Evolutionary conservation across 805 yeast genomes (phyloP), one percentile per base, ranked within the genome.

Genomic region (Candida adriatica): DNA sequence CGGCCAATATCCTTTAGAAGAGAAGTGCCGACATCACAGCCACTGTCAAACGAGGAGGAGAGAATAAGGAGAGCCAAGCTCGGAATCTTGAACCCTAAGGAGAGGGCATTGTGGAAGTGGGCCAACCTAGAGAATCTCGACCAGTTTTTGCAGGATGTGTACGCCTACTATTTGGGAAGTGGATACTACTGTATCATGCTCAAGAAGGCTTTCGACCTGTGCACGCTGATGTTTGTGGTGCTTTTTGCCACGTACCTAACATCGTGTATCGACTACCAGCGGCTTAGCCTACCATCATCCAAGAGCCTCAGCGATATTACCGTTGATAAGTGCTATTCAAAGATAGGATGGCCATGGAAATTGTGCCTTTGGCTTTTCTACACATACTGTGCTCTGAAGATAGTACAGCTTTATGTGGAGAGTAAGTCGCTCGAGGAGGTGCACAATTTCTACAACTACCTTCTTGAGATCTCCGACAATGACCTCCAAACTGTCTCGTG

Each of bases 41-140:
- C 29, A 20, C 16, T 17, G 4, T 18, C 35, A 2, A 11, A 29
- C 1, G 49, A 45, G 13, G 49, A 45, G 8, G 55, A 53, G 16
- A 33, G 50, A 6, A 28, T 30, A 8, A 38, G 55, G 28, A 42
- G 55, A 21, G 52, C 53, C 6, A 43, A 34, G 15, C 32, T 68
- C 6, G 68, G 70, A 6, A 61, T 68, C 1, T 49, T 76, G 17
- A 72, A 75, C 30, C 73, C 83, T 1, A 64, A 64, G 37, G 96
- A 88, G 50, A 62, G 86, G 29, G 95, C 97, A 0, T 62, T 83
- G 13, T 92, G 96, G 86, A 70, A 85, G 38, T 92, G 98, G 97
- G 95, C 97, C 1, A 92, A 92, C 49, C 85, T 92, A 16, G 85
- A 83, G 44, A 92, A 92, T 55, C 68, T 92, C 54, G 99, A 92